Conservation (phyloP, 1,139 yeast species). For the Protomyces inundatus region DNA sequence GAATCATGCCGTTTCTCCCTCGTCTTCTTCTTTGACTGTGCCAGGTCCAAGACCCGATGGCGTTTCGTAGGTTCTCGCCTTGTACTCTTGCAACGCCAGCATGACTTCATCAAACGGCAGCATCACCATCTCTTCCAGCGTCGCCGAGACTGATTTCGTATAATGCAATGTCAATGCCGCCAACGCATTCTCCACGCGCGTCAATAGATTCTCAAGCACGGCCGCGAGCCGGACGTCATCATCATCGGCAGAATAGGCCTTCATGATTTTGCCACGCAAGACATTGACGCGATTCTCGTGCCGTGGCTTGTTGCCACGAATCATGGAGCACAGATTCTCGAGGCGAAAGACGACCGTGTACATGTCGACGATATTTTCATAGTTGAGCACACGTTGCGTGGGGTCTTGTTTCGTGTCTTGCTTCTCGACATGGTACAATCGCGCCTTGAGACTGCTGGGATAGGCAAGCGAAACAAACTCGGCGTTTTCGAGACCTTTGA, state of each 20-base stretch:
- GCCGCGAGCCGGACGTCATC: slow-evolving; percentile 21
- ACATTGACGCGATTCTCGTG: slow-evolving; percentile 18
- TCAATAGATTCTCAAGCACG: slow-evolving; percentile 21
- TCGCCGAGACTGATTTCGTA: not conserved
- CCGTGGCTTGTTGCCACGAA: slow-evolving; percentile 17
- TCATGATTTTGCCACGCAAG: slow-evolving; percentile 9
- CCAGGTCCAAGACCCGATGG: not conserved
- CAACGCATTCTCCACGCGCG: slow-evolving; percentile 21
- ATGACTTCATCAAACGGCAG: not conserved
- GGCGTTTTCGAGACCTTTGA: slow-evolving; percentile 92
- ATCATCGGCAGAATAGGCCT: slow-evolving; percentile 11
- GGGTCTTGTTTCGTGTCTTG: not conserved
- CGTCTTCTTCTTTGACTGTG: not conserved
- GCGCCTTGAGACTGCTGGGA: slow-evolving; percentile 58
- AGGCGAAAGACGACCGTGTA: slow-evolving; percentile 14
- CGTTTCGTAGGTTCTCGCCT: not conserved
- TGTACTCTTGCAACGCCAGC: not conserved
- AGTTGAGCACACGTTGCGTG: slow-evolving; percentile 5
- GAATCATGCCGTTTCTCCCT: not conserved
- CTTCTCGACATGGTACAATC: slow-evolving; percentile 38
- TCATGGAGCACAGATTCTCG: slow-evolving; percentile 19
- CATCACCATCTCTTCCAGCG: not conserved
- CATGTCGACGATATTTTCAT: slow-evolving; percentile 14
- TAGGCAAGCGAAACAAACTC: slow-evolving; percentile 76
- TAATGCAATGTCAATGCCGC: slow-evolving; percentile 21